phyloP scores from a whole-genome alignment of 2,329 filamentous ascomycete species.

The Arthrobotrys musiformis region DNA sequence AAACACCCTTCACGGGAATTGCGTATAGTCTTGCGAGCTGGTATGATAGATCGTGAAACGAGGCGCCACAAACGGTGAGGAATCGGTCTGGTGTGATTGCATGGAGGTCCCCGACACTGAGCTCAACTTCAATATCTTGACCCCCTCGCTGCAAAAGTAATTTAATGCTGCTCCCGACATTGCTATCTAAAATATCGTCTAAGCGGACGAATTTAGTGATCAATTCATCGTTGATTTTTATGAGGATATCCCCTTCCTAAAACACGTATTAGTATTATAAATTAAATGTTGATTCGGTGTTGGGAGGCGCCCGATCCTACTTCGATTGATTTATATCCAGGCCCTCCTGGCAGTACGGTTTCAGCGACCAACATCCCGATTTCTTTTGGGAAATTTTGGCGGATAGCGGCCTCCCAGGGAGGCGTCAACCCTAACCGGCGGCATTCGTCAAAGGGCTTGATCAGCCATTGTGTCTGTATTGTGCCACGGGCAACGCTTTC shows the following conservation, averaged over 20 bases:
- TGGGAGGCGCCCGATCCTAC: conserved; percentile 26
- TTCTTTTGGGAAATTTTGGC: conserved; percentile 86
- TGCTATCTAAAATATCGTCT: conserved; percentile 90
- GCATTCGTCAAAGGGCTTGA: conserved; percentile 98
- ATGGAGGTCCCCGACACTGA: conserved; percentile 89
- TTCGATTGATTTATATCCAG: conserved; percentile 84
- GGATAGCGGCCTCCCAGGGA: conserved; percentile 85
- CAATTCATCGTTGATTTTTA: conserved; percentile 92
- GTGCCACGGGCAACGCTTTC: conserved; percentile 85
- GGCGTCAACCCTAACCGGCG: conserved; percentile 84
- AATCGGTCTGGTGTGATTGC: conserved; percentile 95
- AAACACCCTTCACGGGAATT: conserved; percentile 90
- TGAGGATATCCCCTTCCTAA: conserved; percentile 85
- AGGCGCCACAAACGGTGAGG: conserved; percentile 89
- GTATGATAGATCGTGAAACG: conserved; percentile 96
- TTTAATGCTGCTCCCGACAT: conserved; percentile 79
- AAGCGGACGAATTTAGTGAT: conserved; percentile 92
- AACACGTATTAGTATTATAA: conserved; percentile 29
- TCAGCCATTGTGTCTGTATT: conserved; percentile 96
- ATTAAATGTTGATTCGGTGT: neutral
- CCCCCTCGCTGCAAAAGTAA: conserved; percentile 89
- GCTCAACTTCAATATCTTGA: conserved; percentile 83
- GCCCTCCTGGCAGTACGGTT: conserved; percentile 90
- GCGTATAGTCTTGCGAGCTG: conserved; percentile 97
- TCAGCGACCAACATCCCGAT: conserved; percentile 98